Conservation (phyloP, 176 grass and related monocot species). For the Eremochloa ophiuroides region DNA sequence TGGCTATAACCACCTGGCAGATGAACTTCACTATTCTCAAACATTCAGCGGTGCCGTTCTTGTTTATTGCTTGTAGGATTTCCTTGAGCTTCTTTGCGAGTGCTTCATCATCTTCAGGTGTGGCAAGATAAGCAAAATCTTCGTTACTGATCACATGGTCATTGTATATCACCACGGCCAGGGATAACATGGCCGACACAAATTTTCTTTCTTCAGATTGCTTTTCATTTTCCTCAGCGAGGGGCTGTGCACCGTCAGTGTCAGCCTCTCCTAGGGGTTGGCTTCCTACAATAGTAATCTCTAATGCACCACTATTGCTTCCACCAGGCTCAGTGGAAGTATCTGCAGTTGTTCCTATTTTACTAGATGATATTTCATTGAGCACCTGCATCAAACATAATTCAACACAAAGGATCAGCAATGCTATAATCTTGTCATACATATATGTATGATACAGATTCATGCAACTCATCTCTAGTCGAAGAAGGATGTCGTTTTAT, state of each 20-base stretch:
- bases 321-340: too few relatives aligned
- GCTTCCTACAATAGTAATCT: too few relatives aligned
- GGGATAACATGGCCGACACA: neutral
- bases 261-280: too few relatives aligned
- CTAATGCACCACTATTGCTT: too few relatives aligned
- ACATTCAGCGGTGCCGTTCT: neutral
- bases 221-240: too few relatives aligned
- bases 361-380: neutral
- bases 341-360: neutral
- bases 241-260: too few relatives aligned
- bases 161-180: neutral
- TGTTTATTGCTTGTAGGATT: neutral
- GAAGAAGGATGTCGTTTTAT: too few relatives aligned
- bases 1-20: neutral
- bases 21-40: neutral
- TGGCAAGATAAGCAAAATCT: neutral
- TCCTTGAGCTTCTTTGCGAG: neutral
- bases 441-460: too few relatives aligned
- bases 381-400: neutral
- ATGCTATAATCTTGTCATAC: too few relatives aligned
- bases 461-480: too few relatives aligned
- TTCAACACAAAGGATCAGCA: too few relatives aligned
- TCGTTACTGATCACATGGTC: neutral
- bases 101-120: neutral
- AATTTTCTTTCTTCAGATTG: neutral